Base-by-base conservation (phyloP, 2,329 filamentous ascomycete genomes). In the Eutypa lata region DNA sequence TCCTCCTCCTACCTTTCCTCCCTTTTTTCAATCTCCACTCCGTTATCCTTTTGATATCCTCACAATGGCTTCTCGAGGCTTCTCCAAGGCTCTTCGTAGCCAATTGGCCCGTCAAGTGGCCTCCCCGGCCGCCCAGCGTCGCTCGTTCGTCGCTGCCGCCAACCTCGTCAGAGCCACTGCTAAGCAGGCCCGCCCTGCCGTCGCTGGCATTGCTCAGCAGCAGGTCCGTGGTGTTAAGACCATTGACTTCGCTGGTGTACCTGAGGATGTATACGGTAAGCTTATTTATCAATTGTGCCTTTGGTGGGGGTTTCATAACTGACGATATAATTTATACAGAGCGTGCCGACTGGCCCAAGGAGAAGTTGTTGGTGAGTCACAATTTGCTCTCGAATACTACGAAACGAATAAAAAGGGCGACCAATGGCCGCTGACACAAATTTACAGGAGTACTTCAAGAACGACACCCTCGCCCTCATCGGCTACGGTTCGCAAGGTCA, bases 381-480 rank as follows among this genome's bases (percentile, higher is more conserved):
- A 42, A 18, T 44, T 16, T 18, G 50, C n/a, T 18, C n/a, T n/a
- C 40, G 47, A 48, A 37, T 53, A 33, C 24, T 40, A 44, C 19
- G 22, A 52, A 38, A 28, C 13, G 7, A 28, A 24, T 3, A 16
- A 45, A 26, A 45, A 47, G n/a, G 33, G 54, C 57, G n/a, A 14
- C 35, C 64, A 49, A 65, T 61, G 50, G 37, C 49, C 55, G n/a
- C n/a, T n/a, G n/a, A n/a, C 38, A 46, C 38, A 45, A 53, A 53
- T 48, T 42, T 51, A 35, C 65, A 96, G 90, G 91, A 97, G 62
- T 99, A 93, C 88, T 99, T 99, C 90, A 97, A 97, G 86, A 86
- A 99, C 80, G 94, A 99, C 78, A 97, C 93, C 65, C 90, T 99
- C 68, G 94, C 94, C 71, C 89, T 99, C 71, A 99, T 99, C 76